phyloP scores from a whole-genome alignment of 169 alveolate species.

The Amoebophrya sp. region DNA sequence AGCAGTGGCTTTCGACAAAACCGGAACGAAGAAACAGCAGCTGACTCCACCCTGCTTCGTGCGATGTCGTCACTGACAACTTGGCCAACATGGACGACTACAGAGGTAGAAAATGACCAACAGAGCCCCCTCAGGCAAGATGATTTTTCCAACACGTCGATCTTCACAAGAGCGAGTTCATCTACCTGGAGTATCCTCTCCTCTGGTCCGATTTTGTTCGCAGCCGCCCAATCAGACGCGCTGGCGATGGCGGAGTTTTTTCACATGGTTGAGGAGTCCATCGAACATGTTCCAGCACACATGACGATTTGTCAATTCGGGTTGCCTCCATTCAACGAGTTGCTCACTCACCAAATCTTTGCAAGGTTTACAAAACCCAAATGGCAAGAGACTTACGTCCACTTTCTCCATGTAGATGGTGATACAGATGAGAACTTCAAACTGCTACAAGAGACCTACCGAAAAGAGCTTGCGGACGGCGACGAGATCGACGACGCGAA shows the following conservation, averaged over 20 bases:
- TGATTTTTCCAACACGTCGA: no score
- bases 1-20: no score
- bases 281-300: background rate
- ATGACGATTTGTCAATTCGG: background rate
- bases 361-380: background rate
- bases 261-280: background rate
- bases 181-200: background rate
- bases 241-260: background rate
- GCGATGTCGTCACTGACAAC: background rate
- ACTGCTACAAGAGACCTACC: background rate
- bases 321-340: background rate
- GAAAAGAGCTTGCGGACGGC: no score
- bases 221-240: background rate
- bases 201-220: background rate
- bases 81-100: background rate
- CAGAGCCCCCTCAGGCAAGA: no score
- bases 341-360: slow-evolving; percentile 6
- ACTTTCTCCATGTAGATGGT: background rate
- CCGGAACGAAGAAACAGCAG: no score
- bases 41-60: background rate
- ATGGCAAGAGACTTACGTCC: background rate
- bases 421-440: background rate
- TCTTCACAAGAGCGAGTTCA: no score
- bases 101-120: background rate
- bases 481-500: no score